Evolutionary conservation across 352 stramenopile genomes (phyloP), one percentile per base, ranked within the genome.

Genomic region (Pythium periplocum): DNA sequence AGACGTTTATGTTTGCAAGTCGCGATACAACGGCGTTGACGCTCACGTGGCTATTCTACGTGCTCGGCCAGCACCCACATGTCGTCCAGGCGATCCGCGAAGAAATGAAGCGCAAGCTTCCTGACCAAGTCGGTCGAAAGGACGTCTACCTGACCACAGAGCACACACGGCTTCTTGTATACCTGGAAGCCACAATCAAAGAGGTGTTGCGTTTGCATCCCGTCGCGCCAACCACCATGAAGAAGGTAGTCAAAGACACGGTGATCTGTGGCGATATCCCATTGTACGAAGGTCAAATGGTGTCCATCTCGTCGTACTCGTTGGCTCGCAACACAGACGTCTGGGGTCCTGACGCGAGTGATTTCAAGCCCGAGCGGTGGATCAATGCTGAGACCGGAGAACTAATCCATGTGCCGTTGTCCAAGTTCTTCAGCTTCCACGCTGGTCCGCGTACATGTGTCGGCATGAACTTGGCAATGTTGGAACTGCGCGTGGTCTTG

Each of bases 1-100:
- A 92, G 9, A 69, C 68, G 6, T 74, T 93, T 48, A 56, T 94
- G 35, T 48, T 82, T 12, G 83, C 78, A 12, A 83, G 80, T 4
- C 69, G 78, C 37, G 83, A 92, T 51, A 93, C 75, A 1, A 92
- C 83, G 4, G 76, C 83, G 3, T 68, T 55, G 53, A 78, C 80
- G 31, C 47, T 93, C 30, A 71, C 62, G 40, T 93, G 83, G 83
- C 64, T 84, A 6, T 62, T 93, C 36, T 75, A 84, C 48, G 72
- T 80, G 59, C 62, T 94, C 10, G 73, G 74, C 45, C 72, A 66
- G 17, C 62, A 90, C 56, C 83, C 79, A 12, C 53, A 76, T 30
- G 72, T 85, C 1, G 46, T 66, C 36, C 56, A 57, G 0, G 68
- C 71, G 17, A 64, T 87, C 35, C 61, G 67, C 2, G 57, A 75